phyloP scores from a whole-genome alignment of 2,329 filamentous ascomycete species.

The Microdochium paspali region DNA sequence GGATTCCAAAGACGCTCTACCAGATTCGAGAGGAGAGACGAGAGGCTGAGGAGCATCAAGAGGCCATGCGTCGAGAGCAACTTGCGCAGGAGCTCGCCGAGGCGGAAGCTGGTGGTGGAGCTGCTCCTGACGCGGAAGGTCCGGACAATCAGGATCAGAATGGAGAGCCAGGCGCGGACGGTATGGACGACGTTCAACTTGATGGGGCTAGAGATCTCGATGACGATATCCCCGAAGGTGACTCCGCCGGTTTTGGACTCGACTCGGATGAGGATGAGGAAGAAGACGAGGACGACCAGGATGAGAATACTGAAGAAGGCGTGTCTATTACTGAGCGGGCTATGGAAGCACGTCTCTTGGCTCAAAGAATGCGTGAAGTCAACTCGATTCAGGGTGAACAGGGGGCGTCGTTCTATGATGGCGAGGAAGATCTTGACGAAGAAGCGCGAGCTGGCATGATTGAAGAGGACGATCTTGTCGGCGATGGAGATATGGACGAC shows the following conservation, averaged over 20 bases:
- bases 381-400: slow-evolving; percentile 46
- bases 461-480: slow-evolving; percentile 50
- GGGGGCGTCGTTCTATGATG: slow-evolving; percentile 38
- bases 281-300: slow-evolving; percentile 22
- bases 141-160: slow-evolving; percentile 28
- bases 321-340: slow-evolving; percentile 22
- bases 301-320: slow-evolving; percentile 15
- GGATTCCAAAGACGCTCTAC: slow-evolving; percentile 79
- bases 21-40: slow-evolving; percentile 83
- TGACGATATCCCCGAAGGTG: slow-evolving; percentile 63
- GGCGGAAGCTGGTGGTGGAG: slow-evolving; percentile 38
- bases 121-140: slow-evolving; percentile 16
- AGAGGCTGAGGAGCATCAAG: slow-evolving; percentile 79
- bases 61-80: slow-evolving; percentile 61
- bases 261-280: slow-evolving; percentile 29
- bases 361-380: slow-evolving; percentile 40
- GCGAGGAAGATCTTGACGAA: slow-evolving; percentile 43
- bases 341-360: slow-evolving; percentile 37
- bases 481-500: slow-evolving; percentile 33
- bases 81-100: slow-evolving; percentile 67
- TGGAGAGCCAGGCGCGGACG: slow-evolving; percentile 33
- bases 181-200: slow-evolving; percentile 46
- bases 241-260: slow-evolving; percentile 41
- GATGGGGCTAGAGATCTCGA: slow-evolving; percentile 54
- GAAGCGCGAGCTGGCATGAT: slow-evolving; percentile 49